Conservation (phyloP, 306 rosid genomes). For the Trifolium subterraneum region DNA sequence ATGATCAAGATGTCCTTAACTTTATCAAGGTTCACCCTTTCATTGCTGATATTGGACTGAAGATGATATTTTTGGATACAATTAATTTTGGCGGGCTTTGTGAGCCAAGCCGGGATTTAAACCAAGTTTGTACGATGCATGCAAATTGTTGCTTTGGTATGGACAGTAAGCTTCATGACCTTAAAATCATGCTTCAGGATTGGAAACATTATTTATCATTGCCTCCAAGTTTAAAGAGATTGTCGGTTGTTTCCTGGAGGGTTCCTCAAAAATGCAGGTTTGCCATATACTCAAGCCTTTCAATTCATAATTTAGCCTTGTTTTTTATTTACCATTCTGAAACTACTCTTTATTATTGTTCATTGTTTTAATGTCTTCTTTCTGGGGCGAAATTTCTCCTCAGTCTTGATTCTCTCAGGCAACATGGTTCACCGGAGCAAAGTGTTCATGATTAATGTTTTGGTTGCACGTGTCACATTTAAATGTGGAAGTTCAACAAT, state of each 20-base stretch:
- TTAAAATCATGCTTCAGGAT: slow-evolving; percentile 79
- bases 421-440: slow-evolving; percentile 43
- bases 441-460: slow-evolving; percentile 40
- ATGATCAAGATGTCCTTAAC: slow-evolving; percentile 98
- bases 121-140: slow-evolving; percentile 95
- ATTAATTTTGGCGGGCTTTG: slow-evolving; percentile 93
- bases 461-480: slow-evolving; percentile 16
- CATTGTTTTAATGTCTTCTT: slow-evolving; percentile 22
- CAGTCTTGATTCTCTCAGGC: slow-evolving; percentile 66
- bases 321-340: slow-evolving; percentile 27
- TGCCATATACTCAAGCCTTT: slow-evolving; percentile 26
- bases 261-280: slow-evolving; percentile 94
- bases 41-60: slow-evolving; percentile 59
- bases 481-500: slow-evolving; percentile 34
- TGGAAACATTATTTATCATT: slow-evolving; percentile 81
- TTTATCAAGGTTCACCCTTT: slow-evolving; percentile 74
- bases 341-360: slow-evolving; percentile 26
- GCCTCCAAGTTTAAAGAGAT: slow-evolving; percentile 67
- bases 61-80: slow-evolving; percentile 86
- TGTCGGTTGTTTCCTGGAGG: slow-evolving; percentile 71
- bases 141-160: slow-evolving; percentile 93
- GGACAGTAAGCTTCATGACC: slow-evolving; percentile 88
- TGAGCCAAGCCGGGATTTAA: slow-evolving; percentile 93
- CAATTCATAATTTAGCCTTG: slow-evolving; percentile 24
- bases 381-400: slow-evolving; percentile 39